A percentile compares a stretch with the other conserved stretches of the same genome.
phyloP scores from a whole-genome alignment of 2,329 filamentous ascomycete species.

The Alternaria solani region DNA sequence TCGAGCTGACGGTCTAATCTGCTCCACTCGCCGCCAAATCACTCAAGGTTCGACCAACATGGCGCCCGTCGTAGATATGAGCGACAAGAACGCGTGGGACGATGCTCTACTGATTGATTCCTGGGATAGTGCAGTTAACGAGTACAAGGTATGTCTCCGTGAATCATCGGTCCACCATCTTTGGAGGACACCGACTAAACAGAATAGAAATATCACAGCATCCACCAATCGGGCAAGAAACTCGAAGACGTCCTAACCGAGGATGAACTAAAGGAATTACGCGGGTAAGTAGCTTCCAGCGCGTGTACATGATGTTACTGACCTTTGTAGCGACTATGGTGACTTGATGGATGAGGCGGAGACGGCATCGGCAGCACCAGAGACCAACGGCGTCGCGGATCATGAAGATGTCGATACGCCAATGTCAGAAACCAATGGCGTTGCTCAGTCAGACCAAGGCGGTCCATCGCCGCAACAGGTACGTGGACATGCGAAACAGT shows the following conservation, averaged over 20 bases:
- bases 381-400: constrained; percentile 34
- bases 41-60: constrained; percentile 18
- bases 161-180: not conserved
- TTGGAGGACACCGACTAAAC: constrained; percentile 13
- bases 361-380: constrained; percentile 20
- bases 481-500: constrained; percentile 27
- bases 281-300: constrained; percentile 29
- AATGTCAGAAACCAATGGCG: constrained; percentile 26
- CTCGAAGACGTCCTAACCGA: constrained; percentile 46
- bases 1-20: not conserved
- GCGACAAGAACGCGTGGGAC: constrained; percentile 49
- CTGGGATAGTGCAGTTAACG: constrained; percentile 48
- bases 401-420: constrained; percentile 33
- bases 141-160: constrained; percentile 45
- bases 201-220: constrained; percentile 50
- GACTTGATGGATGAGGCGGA: constrained; percentile 38
- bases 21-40: not conserved
- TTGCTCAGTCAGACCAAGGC: constrained; percentile 14
- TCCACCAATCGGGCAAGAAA: constrained; percentile 46
- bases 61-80: constrained; percentile 38
- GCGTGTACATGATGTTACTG: constrained; percentile 7
- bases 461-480: constrained; percentile 33
- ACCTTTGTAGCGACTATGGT: constrained; percentile 43
- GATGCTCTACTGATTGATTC: constrained; percentile 47
- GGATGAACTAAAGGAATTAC: constrained; percentile 43